A percentile compares a stretch with the other conserved stretches of the same genome.
Conservation (phyloP, 2,329 filamentous ascomycete species). For the Paraphaeosphaeria sporulosa region DNA sequence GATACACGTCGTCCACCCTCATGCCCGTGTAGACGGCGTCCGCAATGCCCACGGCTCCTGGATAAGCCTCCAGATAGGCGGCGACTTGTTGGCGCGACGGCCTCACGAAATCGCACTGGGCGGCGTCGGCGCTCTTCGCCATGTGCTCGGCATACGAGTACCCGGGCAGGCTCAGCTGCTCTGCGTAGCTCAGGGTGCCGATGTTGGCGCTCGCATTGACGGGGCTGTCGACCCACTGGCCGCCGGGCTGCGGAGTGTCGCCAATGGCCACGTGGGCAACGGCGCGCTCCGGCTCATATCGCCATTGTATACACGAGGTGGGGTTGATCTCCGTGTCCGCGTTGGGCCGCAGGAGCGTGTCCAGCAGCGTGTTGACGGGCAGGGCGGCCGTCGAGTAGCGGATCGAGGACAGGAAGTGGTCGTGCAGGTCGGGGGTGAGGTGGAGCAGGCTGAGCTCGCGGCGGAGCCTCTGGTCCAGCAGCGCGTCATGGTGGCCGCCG, state of each 20-base stretch:
- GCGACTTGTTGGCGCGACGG: constrained; percentile 64
- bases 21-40: constrained; percentile 55
- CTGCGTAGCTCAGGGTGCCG: constrained; percentile 67
- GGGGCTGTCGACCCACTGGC: constrained; percentile 66
- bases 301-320: constrained; percentile 63
- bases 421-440: constrained; percentile 59
- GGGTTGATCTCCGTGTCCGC: constrained; percentile 64
- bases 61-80: constrained; percentile 63
- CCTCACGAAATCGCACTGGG: constrained; percentile 59
- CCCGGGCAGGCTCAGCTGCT: constrained; percentile 67
- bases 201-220: constrained; percentile 63
- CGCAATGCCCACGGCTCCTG: constrained; percentile 60
- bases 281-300: constrained; percentile 57
- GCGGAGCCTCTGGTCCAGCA: constrained; percentile 64
- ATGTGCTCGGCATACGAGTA: constrained; percentile 66
- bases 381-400: constrained; percentile 69
- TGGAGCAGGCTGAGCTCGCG: constrained; percentile 57
- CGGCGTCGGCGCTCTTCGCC: constrained; percentile 47
- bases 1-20: constrained; percentile 53
- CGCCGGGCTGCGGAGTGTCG: constrained; percentile 59
- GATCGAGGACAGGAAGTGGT: constrained; percentile 66
- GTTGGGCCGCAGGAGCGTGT: constrained; percentile 66
- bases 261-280: constrained; percentile 64
- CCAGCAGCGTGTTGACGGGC: constrained; percentile 66
- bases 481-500: constrained; percentile 63